Percentiles rank a stretch among this genome's conserved stretches.
phyloP scores from a whole-genome alignment of 148 eudicot species.

The Talinum fruticosum region DNA sequence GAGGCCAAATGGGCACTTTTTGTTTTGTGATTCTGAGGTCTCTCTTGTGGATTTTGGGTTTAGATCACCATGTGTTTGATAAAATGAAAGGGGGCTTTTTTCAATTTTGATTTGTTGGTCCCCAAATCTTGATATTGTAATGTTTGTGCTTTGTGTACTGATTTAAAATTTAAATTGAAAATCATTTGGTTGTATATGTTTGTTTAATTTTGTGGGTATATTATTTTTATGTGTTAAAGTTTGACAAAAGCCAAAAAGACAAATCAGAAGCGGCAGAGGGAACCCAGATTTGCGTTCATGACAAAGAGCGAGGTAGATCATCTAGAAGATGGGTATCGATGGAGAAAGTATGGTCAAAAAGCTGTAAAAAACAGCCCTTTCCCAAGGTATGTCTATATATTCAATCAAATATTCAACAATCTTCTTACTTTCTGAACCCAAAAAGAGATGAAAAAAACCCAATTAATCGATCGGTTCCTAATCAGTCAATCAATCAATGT shows the following conservation, averaged over 20 bases:
- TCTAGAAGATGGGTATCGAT: constrained; percentile 88
- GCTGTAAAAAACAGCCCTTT: constrained; percentile 89
- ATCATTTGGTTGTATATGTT: neutral
- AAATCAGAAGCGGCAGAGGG: constrained; percentile 49
- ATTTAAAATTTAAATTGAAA: neutral
- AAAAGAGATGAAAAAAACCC: no score
- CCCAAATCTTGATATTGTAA: constrained; percentile 18
- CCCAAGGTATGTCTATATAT: constrained; percentile 54
- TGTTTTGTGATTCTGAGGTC: constrained; percentile 7
- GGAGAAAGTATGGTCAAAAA: constrained; percentile 96
- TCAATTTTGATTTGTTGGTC: constrained; percentile 13
- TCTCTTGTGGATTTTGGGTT: neutral
- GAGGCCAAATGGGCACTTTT: constrained; percentile 30
- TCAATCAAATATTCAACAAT: no score
- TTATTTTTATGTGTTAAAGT: constrained; percentile 12
- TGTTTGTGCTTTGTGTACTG: constrained; percentile 15
- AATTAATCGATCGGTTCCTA: no score
- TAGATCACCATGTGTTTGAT: constrained; percentile 16
- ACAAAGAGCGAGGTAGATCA: constrained; percentile 95
- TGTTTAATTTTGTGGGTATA: neutral
- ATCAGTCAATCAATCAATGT: neutral
- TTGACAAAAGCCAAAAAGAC: constrained; percentile 47
- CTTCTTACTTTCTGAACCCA: neutral
- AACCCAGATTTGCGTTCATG: constrained; percentile 84
- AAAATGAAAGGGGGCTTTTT: constrained; percentile 5